Percentiles rank a stretch among this genome's conserved stretches.
Conservation (phyloP, 2,329 filamentous ascomycete species). For the Penicillium sp. region DNA sequence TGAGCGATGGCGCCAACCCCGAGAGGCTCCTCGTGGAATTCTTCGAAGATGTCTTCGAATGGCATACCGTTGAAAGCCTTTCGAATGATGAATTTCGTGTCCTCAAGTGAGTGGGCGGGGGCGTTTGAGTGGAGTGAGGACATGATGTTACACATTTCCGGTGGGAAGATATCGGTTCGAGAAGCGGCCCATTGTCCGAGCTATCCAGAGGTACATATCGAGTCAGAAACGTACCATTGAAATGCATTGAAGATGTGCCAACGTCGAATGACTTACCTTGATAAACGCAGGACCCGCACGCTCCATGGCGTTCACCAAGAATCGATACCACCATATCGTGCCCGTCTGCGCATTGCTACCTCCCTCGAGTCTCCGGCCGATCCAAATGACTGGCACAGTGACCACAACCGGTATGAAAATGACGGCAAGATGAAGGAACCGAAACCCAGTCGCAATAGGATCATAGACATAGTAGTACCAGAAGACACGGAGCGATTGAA, state of each 20-base stretch:
- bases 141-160: slow-evolving; percentile 89
- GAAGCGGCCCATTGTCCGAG: slow-evolving; percentile 98
- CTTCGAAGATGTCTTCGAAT: slow-evolving; percentile 93
- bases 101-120: slow-evolving; percentile 81
- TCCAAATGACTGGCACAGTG: slow-evolving; percentile 77
- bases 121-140: slow-evolving; percentile 93
- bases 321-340: slow-evolving; percentile 92
- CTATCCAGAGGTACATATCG: slow-evolving; percentile 46
- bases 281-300: slow-evolving; percentile 93
- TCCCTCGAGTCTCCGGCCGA: slow-evolving; percentile 67
- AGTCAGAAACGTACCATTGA: not conserved
- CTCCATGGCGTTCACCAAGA: slow-evolving; percentile 88
- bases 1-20: slow-evolving; percentile 97
- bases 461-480: slow-evolving; percentile 68
- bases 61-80: slow-evolving; percentile 76
- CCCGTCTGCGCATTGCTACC: slow-evolving; percentile 76
- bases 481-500: slow-evolving; percentile 65
- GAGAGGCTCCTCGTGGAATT: slow-evolving; percentile 86
- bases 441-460: slow-evolving; percentile 79
- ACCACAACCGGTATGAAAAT: slow-evolving; percentile 92
- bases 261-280: slow-evolving; percentile 63
- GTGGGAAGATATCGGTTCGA: slow-evolving; percentile 92
- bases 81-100: slow-evolving; percentile 77
- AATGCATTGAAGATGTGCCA: not conserved
- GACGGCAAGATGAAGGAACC: slow-evolving; percentile 82